These are phyloP conservation scores for Diaporthe sp. DNA, from an alignment of 2,329 filamentous ascomycete species.

Conservation along the genomic window DNA sequence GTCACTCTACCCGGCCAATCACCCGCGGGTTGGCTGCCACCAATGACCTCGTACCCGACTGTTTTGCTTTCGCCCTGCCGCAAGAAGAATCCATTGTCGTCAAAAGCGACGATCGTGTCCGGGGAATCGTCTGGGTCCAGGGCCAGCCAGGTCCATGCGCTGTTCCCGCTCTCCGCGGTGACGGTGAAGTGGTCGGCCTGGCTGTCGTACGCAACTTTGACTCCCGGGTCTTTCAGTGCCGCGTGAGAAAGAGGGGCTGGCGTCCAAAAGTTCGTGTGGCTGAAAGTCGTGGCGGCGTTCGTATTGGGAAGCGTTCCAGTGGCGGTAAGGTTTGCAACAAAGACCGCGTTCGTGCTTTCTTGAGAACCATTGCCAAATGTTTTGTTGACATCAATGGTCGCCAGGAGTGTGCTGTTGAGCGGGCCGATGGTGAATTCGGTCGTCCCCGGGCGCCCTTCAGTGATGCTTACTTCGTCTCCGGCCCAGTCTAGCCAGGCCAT, in stretches of 20 bases:
- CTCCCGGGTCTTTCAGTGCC: slow-evolving; percentile 60
- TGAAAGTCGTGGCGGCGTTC: slow-evolving; percentile 54
- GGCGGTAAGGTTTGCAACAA: slow-evolving; percentile 55
- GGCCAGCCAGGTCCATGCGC: slow-evolving; percentile 68
- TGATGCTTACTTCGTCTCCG: slow-evolving; percentile 54
- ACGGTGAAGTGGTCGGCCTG: slow-evolving; percentile 56
- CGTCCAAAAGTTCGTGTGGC: slow-evolving; percentile 64
- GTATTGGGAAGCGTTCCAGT: slow-evolving; percentile 61
- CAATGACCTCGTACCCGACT: slow-evolving; percentile 59
- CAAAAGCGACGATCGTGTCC: slow-evolving; percentile 62
- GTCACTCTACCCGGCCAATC: slow-evolving; percentile 57
- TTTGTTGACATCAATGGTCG: slow-evolving; percentile 36
- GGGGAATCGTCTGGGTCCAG: slow-evolving; percentile 53
- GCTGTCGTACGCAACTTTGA: slow-evolving; percentile 47
- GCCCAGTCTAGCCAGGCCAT: slow-evolving; percentile 65
- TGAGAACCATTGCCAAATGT: slow-evolving; percentile 26
- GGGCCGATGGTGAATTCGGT: slow-evolving; percentile 59
- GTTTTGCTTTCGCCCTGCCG: slow-evolving; percentile 57
- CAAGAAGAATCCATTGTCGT: slow-evolving; percentile 66
- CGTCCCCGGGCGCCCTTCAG: slow-evolving; percentile 47
- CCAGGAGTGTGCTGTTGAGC: slow-evolving; percentile 61
- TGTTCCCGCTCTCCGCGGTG: slow-evolving; percentile 59
- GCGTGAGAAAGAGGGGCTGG: slow-evolving; percentile 59
- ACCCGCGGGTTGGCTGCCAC: slow-evolving; percentile 44
- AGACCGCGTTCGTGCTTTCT: slow-evolving; percentile 45